These are phyloP conservation scores for Takashimella koratensis DNA, from an alignment of 1,284 basidiomycete species.

Conservation along the genomic window DNA sequence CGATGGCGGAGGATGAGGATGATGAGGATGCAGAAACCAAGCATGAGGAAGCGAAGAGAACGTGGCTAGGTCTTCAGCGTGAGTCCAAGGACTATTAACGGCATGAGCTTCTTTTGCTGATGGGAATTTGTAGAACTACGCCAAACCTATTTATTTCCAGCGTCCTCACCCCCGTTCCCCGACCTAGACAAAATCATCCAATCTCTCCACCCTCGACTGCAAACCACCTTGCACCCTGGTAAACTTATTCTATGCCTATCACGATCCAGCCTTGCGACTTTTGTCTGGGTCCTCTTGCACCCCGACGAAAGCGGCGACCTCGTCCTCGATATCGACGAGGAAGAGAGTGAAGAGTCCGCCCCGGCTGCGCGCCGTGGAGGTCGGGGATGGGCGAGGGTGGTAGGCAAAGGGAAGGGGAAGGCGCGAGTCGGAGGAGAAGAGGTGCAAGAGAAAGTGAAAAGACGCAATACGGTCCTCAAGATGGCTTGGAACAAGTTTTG, in stretches of 20 bases:
- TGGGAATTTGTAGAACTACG: slow-evolving; percentile 11
- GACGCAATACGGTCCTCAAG: slow-evolving; percentile 21
- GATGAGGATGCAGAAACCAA: neutral
- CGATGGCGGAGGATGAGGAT: neutral
- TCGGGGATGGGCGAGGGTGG: too few species aligned
- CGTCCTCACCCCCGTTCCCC: slow-evolving; percentile 21
- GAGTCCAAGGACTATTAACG: too few species aligned
- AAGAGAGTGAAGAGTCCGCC: too few species aligned
- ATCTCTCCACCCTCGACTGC: slow-evolving; percentile 13
- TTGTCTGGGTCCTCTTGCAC: slow-evolving; percentile 25
- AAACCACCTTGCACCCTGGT: slow-evolving; percentile 6
- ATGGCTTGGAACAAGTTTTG: slow-evolving; percentile 36
- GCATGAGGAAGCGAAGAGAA: neutral
- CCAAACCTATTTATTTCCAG: slow-evolving; percentile 21
- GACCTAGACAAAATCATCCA: slow-evolving; percentile 11
- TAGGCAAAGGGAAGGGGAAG: slow-evolving; percentile 1
- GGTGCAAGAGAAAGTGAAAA: slow-evolving; percentile 8
- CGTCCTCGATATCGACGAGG: slow-evolving; percentile 4
- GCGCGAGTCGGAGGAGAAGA: slow-evolving; percentile 3
- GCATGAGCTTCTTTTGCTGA: neutral
- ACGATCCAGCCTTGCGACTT: slow-evolving; percentile 29
- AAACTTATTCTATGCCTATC: slow-evolving; percentile 10
- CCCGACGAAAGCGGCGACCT: slow-evolving; percentile 25
- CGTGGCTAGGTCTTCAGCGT: slow-evolving; percentile 25
- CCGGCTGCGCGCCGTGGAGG: too few species aligned